Evolutionary conservation across 148 eudicot species (phyloP), one percentile per base, ranked within the genome.

Genomic region (Diospyros kaki): DNA sequence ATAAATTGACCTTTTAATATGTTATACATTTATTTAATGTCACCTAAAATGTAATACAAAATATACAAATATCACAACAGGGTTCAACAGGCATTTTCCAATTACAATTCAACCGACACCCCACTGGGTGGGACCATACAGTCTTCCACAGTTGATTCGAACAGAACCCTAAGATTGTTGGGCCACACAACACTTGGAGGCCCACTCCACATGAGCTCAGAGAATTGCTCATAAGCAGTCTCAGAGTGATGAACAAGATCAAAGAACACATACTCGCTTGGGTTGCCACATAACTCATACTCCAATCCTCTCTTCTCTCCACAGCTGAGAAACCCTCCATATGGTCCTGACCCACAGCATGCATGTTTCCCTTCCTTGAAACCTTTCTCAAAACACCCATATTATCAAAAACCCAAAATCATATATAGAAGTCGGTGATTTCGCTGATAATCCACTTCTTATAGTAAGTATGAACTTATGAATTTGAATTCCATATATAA

Each of bases 161-260:
- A 86, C 1, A 87, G 69, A 46, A 77, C 73, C 54, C 81, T 83
- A 60, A 87, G 65, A 66, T 83, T 83, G 63, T 81, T 71, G 75
- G 91, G 91, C 15, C 78, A 69, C 10, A 79, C 83, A 9, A 85
- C 69, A 15, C 51, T 72, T 7, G 87, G 61, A 44, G 74, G 55
- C 17, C 87, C 91, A 44, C 68, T 40, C 91, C 91, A 87, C 38
- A 83, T 79, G n/a, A 81, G 80, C 67, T 75, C 64, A 18, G 91
- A 78, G 42, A 83, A 76, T 62, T 82, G 87, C 44, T 76, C 80
- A 69, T 84, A 71, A 61, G 88, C 87, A 61, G 68, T 76, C 51
- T 87, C 87, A 5, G 84, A 73, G 6, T 82, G 80, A 66, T 85
- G 88, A 2, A 69, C 78, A 9, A 83, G 81, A 43, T 88, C 91